Base-by-base conservation (phyloP, 2,329 filamentous ascomycete genomes). In the Fusarium sp. region DNA sequence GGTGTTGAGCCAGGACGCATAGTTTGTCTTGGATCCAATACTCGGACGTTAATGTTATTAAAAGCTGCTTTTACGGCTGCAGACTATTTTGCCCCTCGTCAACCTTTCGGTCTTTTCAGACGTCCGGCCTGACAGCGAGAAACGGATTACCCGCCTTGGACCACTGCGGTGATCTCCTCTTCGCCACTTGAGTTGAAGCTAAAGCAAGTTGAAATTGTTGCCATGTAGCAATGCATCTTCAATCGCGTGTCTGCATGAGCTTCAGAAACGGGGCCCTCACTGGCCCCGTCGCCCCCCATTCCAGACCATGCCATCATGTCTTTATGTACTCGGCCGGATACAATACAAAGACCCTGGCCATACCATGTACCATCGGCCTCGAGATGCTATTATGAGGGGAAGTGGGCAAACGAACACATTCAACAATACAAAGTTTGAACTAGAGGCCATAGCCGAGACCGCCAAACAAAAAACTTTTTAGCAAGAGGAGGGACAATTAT, bases 141-240 rank as follows among this genome's bases (percentile, higher is more conserved):
- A 73, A 65, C 57, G 51, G 70, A 59, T 69, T 74, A 65, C 71
- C 69, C 69, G 72, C 72, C 60, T 60, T 58, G 56, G 65, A 51
- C 61, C 60, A 62, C 69, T 62, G 53, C 53, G 61, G 61, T 67
- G 71, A 69, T 70, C 64, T 67, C 65, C 67, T 75, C 71, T 72
- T 77, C 64, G 75, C 75, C 75, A 77, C 75, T 72, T 67, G 62
- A 64, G 58, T 57, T 58, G 61, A 70, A 69, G 67, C 68, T 70
- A 70, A 65, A 71, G 67, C 68, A 69, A 63, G 54, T 70, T 72
- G 72, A 73, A 74, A 73, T 74, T 74, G 52, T 68, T 67, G 58
- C 53, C 54, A 69, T 69, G 67, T 70, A 66, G 67, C 63, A 70
- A 67, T 70, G 67, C 67, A 71, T 70, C 67, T 69, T 65, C 67